Evolutionary conservation across 2,329 filamentous ascomycete genomes (phyloP), one percentile per base, ranked within the genome.

Genomic region (Cladophialophora exuberans): DNA sequence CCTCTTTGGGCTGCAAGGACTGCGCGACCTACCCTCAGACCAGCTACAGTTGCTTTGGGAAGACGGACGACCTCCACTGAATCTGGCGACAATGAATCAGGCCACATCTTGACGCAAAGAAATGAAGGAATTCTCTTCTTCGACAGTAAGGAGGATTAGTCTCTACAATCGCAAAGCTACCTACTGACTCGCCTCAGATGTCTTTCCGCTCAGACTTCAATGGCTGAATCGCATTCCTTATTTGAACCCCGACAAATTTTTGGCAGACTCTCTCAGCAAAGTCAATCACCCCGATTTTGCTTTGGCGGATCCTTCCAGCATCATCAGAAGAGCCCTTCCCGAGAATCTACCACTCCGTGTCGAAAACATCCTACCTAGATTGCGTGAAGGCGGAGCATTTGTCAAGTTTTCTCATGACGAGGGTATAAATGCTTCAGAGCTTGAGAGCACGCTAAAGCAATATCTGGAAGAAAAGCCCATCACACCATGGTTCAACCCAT

Each of bases 331-430:
- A 50, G 87, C 85, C 0, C 82, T 90, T 20, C 88, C 87, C 1
- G 70, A 76, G 3, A 79, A 79, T 7, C 65, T 86, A 1, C 77
- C 83, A 1, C 76, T 96, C 43, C 84, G 86, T 54, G 83, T 96
- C 42, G 89, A 85, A 2, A 87, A 96, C 66, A 86, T 97, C 13
- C 72, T 97, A 15, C 91, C 92, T 0, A 82, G 91, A 2, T 78
- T 95, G 23, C 92, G 95, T 65, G 94, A 99, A 67, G 94, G 94
- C 13, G 94, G 94, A 10, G 90, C 90, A 0, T 97, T 95, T 69
- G 86, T 97, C 70, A 97, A 95, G 70, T 91, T 95, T 68, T 81
- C 80, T 13, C 83, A 83, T 62, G 76, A 78, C 63, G 64, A 74
- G 15, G 69, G 71, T 7, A 66, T 78, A 4, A 70, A 73, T 7